phyloP scores from a whole-genome alignment of 495 filamentous ascomycete genomes.

The Staphylotrichum longicolle region DNA sequence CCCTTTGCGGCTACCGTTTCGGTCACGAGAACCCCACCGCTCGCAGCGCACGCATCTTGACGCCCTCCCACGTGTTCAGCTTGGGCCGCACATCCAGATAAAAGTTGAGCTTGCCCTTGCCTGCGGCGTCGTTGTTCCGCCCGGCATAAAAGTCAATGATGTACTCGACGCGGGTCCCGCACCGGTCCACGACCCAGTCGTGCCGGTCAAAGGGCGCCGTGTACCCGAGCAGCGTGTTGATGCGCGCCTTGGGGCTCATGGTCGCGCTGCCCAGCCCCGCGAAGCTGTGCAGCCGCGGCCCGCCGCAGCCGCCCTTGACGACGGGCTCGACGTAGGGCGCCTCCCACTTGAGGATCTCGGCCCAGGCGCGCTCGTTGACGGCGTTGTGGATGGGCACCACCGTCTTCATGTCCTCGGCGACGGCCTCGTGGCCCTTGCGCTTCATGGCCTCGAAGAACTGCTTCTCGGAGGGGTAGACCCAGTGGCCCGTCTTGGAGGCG shows the following conservation, averaged over 20 bases:
- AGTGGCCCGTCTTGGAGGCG: constrained; percentile 71
- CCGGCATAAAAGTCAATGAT: constrained; percentile 98
- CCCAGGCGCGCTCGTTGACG: constrained; percentile 87
- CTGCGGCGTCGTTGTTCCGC: constrained; percentile 50
- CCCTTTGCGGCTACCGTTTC: too few species aligned
- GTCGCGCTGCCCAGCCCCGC: constrained; percentile 62
- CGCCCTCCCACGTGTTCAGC: constrained; percentile 85
- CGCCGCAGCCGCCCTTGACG: constrained; percentile 58
- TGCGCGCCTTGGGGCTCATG: constrained; percentile 76
- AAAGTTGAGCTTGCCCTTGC: constrained; percentile 72
- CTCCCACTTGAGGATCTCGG: constrained; percentile 85
- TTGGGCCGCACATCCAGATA: constrained; percentile 95
- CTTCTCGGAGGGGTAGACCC: constrained; percentile 94
- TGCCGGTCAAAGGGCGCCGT: constrained; percentile 90
- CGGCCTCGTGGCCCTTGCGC: constrained; percentile 64
- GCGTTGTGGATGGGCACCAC: constrained; percentile 98
- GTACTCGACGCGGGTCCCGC: constrained; percentile 86
- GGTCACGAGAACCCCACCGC: constrained; percentile 58
- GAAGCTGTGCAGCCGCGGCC: constrained; percentile 82
- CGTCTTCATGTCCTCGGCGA: constrained; percentile 72
- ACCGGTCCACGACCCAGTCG: constrained; percentile 95
- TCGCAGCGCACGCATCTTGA: constrained; percentile 72
- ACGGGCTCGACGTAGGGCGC: constrained; percentile 51
- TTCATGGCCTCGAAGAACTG: constrained; percentile 96
- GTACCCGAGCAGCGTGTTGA: constrained; percentile 82